These are phyloP conservation scores for Pelargonium exstipulatum DNA, from an alignment of 441 rosid species.

Conservation along the genomic window DNA sequence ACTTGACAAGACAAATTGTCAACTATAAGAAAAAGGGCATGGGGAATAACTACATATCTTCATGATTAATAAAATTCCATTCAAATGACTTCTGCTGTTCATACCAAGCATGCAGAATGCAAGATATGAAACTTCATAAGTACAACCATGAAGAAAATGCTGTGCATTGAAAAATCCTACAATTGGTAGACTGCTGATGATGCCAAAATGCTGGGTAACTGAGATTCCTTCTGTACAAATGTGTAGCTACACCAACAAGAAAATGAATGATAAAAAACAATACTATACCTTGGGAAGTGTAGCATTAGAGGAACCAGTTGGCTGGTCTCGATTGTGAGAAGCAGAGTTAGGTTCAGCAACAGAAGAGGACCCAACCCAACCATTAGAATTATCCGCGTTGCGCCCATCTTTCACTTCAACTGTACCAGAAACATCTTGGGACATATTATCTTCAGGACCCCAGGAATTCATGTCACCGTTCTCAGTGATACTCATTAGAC, in stretches of 20 bases:
- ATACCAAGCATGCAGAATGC: background rate
- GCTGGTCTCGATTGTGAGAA: constrained; percentile 33
- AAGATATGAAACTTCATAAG: background rate
- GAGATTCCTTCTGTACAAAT: background rate
- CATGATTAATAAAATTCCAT: background rate
- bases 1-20: background rate
- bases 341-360: constrained; percentile 41
- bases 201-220: background rate
- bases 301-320: constrained; percentile 39
- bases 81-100: background rate
- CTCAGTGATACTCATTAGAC: constrained; percentile 77
- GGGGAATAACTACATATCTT: background rate
- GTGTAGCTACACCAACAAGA: background rate
- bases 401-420: constrained; percentile 23
- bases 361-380: constrained; percentile 42
- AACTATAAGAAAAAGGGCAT: background rate
- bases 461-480: constrained; percentile 30
- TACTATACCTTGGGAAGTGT: constrained; percentile 55
- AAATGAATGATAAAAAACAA: background rate
- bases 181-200: background rate
- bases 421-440: constrained; percentile 34
- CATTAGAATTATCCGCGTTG: constrained; percentile 36
- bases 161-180: background rate
- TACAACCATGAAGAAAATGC: background rate
- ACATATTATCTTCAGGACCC: constrained; percentile 30